Conservation (phyloP, 768 basidiomycete genomes). For the Paxillus ammoniavirescens region DNA sequence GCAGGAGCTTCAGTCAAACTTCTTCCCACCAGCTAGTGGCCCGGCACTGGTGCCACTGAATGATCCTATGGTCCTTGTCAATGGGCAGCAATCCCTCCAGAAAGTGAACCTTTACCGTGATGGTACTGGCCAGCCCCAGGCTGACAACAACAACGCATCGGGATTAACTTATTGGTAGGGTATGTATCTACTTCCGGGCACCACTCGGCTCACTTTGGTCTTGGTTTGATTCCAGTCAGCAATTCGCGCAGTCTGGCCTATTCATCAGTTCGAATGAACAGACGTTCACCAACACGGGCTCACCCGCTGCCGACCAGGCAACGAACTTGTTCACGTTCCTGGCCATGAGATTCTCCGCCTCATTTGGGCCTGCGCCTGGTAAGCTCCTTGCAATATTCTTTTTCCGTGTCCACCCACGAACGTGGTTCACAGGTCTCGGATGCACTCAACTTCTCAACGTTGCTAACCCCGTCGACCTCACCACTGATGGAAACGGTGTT, state of each 20-base stretch:
- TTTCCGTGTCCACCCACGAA: background rate
- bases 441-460: constrained; percentile 22
- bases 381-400: too few relatives aligned
- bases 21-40: constrained; percentile 23
- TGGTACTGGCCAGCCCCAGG: constrained; percentile 26
- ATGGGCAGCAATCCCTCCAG: constrained; percentile 20
- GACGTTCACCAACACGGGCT: constrained; percentile 13
- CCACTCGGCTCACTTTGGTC: background rate
- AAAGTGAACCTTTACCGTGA: constrained; percentile 29
- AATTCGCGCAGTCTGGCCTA: constrained; percentile 20
- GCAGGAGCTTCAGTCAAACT: constrained; percentile 24
- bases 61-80: constrained; percentile 25
- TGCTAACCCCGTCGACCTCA: constrained; percentile 20
- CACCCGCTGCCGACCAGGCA: constrained; percentile 20
- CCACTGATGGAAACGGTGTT: constrained; percentile 24
- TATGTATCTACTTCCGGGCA: too few relatives aligned
- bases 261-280: constrained; percentile 24
- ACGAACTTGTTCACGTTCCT: constrained; percentile 28
- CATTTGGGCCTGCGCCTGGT: constrained; percentile 26
- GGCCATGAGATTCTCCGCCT: constrained; percentile 26
- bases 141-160: constrained; percentile 23
- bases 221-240: constrained; percentile 12
- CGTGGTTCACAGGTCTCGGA: constrained; percentile 17
- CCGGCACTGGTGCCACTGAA: constrained; percentile 25
- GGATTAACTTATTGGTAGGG: constrained; percentile 20